Percentiles rank a stretch among this genome's conserved stretches.
Conservation (phyloP, 2,329 filamentous ascomycete species). For the Beauveria varroae region DNA sequence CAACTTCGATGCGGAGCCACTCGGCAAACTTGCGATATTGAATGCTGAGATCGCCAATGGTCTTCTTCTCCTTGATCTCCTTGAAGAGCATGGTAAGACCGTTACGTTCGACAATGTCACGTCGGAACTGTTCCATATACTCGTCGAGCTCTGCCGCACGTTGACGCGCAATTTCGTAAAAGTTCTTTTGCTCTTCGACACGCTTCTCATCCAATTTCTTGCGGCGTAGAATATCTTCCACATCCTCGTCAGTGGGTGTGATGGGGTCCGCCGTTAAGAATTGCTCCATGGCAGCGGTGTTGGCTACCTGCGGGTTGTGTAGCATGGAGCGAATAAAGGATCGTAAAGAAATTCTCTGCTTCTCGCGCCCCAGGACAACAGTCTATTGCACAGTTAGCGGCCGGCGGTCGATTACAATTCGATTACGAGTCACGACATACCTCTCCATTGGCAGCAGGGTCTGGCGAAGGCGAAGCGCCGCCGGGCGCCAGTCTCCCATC, state of each 20-base stretch:
- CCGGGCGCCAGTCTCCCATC: conserved; percentile 24
- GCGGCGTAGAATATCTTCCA: conserved; percentile 69
- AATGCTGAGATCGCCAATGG: conserved; percentile 78
- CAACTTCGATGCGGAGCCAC: conserved; percentile 95
- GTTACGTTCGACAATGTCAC: conserved; percentile 62
- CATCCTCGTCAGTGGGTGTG: conserved; percentile 71
- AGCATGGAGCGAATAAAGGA: conserved; percentile 84
- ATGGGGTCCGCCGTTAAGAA: conserved; percentile 73
- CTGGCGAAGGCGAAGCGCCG: conserved; percentile 15
- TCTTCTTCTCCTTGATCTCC: conserved; percentile 86
- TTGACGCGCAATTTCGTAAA: conserved; percentile 90
- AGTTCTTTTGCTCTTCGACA: conserved; percentile 84
- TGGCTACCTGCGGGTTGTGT: conserved; percentile 75
- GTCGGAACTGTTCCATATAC: conserved; percentile 88
- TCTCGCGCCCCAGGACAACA: conserved; percentile 71
- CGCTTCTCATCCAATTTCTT: conserved; percentile 81
- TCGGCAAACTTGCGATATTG: conserved; percentile 98
- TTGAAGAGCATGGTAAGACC: conserved; percentile 87
- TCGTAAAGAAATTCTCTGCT: conserved; percentile 81
- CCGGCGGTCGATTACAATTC: not conserved
- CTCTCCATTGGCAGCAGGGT: conserved; percentile 19
- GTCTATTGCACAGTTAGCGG: conserved; percentile 26
- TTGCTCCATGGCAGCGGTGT: conserved; percentile 74
- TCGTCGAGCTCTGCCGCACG: conserved; percentile 89
- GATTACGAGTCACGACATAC: not conserved